Conservation (phyloP, 164 flowering plant genomes). For the Liriodendron chinense region DNA sequence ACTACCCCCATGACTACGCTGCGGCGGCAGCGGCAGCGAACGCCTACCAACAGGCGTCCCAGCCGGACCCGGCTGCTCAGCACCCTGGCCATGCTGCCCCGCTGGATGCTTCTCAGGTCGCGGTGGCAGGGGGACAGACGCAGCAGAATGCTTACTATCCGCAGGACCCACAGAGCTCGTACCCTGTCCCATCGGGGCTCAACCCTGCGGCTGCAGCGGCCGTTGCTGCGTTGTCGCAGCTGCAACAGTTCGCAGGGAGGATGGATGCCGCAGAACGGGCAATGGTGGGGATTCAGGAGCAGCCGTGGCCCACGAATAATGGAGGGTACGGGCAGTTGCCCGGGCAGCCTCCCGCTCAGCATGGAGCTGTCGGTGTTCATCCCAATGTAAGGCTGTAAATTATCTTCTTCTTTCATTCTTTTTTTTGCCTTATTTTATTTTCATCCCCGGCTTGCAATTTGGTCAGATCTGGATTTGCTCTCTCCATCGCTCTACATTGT, state of each 20-base stretch:
- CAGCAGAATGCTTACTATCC: conserved; percentile 12
- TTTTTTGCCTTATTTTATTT: not conserved
- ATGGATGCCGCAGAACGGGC: conserved; percentile 38
- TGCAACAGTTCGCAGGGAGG: conserved; percentile 35
- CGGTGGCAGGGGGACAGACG: not conserved
- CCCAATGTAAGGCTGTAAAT: not conserved
- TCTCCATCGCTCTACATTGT: not conserved
- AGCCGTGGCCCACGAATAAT: conserved; percentile 2
- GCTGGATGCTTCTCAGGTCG: conserved; percentile 5
- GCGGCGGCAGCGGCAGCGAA: not conserved
- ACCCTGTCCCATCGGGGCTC: conserved; percentile 20
- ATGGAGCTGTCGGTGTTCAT: not conserved
- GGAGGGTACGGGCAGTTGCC: not conserved
- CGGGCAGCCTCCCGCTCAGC: not conserved
- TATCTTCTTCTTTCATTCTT: not conserved
- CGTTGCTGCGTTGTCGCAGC: conserved; percentile 36
- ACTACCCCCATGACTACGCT: conserved; percentile 21
- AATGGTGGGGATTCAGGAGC: conserved; percentile 11
- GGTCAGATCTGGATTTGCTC: not conserved
- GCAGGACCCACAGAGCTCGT: conserved; percentile 20
- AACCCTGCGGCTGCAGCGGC: conserved; percentile 46
- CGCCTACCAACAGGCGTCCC: not conserved
- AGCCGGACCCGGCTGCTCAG: conserved; percentile 24
- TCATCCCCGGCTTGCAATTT: not conserved
- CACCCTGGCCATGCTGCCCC: conserved; percentile 9